These are phyloP conservation scores for Iris macrosiphon DNA, from an alignment of 106 monocot species.

Conservation along the genomic window DNA sequence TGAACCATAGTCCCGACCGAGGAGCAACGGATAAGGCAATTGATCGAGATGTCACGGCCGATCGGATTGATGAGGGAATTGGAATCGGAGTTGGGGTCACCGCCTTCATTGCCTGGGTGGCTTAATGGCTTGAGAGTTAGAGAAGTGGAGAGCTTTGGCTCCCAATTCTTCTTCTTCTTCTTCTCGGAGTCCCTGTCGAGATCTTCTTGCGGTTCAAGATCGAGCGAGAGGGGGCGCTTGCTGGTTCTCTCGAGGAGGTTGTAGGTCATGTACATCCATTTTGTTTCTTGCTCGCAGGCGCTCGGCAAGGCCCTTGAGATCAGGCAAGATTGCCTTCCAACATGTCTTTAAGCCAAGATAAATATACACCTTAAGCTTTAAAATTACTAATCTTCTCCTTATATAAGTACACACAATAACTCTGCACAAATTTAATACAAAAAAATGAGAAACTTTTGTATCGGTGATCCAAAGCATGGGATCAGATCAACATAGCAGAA, in stretches of 20 bases:
- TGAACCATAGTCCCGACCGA: conserved; percentile 54
- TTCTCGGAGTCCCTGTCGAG: background rate
- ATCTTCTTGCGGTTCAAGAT: conserved; percentile 3
- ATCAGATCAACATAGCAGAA: too few relatives aligned
- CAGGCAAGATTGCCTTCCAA: conserved; percentile 68
- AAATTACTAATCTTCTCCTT: too few relatives aligned
- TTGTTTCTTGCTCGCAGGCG: conserved; percentile 63
- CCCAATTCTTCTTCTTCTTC: conserved; percentile 22
- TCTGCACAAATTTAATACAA: too few relatives aligned
- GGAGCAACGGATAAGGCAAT: conserved; percentile 61
- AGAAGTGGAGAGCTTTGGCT: background rate
- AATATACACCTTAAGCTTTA: too few relatives aligned
- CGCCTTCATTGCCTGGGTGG: conserved; percentile 9
- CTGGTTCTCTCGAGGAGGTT: conserved; percentile 43
- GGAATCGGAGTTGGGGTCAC: conserved; percentile 23
- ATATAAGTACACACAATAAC: too few relatives aligned
- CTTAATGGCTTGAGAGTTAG: background rate
- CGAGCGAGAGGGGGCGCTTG: conserved; percentile 5
- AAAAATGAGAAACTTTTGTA: too few relatives aligned
- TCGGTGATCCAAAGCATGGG: background rate
- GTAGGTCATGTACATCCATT: conserved; percentile 51
- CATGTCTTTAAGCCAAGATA: conserved; percentile 24
- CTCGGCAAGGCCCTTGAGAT: conserved; percentile 49
- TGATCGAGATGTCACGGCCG: conserved; percentile 78
- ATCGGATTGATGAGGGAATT: conserved; percentile 52